phyloP scores from a whole-genome alignment of 192 early-diverging fungal genomes.

The Endogone sp. region DNA sequence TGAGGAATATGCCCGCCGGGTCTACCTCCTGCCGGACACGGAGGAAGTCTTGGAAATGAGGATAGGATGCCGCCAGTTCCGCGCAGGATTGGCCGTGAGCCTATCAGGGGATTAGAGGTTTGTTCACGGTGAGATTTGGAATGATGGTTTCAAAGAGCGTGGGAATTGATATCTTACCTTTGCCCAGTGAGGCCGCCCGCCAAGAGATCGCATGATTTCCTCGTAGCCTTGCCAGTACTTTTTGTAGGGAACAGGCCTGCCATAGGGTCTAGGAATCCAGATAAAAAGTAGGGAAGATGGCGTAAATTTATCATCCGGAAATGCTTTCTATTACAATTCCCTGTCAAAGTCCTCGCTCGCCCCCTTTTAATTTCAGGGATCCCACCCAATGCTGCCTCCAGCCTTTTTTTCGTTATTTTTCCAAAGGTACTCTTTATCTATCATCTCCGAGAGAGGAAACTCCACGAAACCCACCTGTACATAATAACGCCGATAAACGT shows the following conservation, averaged over 20 bases:
- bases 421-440: not conserved
- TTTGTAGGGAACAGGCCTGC: slow-evolving; percentile 62
- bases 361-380: no score
- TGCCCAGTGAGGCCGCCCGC: slow-evolving; percentile 76
- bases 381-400: no score
- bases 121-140: no score
- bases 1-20: slow-evolving; percentile 67
- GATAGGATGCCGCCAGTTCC: slow-evolving; percentile 54
- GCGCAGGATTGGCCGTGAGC: slow-evolving; percentile 53
- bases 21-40: slow-evolving; percentile 51
- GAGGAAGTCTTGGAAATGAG: slow-evolving; percentile 57
- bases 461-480: slow-evolving; percentile 43
- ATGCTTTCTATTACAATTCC: not conserved
- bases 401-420: not conserved
- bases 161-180: slow-evolving; percentile 39
- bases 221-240: slow-evolving; percentile 70
- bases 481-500: slow-evolving; percentile 80
- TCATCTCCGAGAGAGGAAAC: not conserved
- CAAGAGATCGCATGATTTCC: slow-evolving; percentile 60
- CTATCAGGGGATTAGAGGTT: slow-evolving; percentile 21
- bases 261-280: slow-evolving; percentile 56
- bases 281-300: not conserved
- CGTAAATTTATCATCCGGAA: not conserved
- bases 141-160: no score
- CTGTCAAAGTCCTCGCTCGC: not conserved